These are phyloP conservation scores for Anethum foeniculum DNA, from an alignment of 140 eudicot species.

Conservation along the genomic window DNA sequence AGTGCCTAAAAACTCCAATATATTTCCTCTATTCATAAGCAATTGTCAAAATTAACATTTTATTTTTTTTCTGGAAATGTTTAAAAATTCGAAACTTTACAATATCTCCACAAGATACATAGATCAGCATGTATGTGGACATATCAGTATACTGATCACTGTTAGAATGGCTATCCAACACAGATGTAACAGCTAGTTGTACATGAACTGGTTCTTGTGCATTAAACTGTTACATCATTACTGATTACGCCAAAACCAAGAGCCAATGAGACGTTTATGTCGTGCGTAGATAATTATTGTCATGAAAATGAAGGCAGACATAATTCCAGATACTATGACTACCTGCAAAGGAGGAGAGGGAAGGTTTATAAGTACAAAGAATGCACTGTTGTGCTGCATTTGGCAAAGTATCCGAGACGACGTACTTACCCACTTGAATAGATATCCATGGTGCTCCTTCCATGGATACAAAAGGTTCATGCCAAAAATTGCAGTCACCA, in stretches of 20 bases:
- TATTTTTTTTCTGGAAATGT: not conserved
- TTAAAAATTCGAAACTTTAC: not conserved
- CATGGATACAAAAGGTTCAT: constrained; percentile 80
- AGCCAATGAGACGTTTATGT: constrained; percentile 35
- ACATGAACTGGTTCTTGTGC: not conserved
- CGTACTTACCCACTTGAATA: constrained; percentile 80
- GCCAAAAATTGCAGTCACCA: constrained; percentile 76
- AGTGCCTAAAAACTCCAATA: not conserved
- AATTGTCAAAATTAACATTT: not conserved
- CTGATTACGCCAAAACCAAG: constrained; percentile 11
- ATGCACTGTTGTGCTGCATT: not conserved
- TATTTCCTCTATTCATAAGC: not conserved
- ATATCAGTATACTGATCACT: not conserved
- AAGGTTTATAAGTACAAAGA: not conserved
- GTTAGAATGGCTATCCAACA: not conserved
- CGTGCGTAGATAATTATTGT: not conserved
- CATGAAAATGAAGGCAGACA: not conserved
- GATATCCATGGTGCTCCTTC: constrained; percentile 53
- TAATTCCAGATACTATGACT: not conserved
- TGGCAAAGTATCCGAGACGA: not conserved
- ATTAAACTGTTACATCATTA: not conserved
- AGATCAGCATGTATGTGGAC: not conserved
- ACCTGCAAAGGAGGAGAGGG: not conserved
- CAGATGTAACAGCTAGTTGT: not conserved
- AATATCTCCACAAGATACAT: not conserved